Percentiles rank a stretch among this genome's conserved stretches.
phyloP scores from a whole-genome alignment of 257 asterid genomes.

The Plectranthus barbatus region DNA sequence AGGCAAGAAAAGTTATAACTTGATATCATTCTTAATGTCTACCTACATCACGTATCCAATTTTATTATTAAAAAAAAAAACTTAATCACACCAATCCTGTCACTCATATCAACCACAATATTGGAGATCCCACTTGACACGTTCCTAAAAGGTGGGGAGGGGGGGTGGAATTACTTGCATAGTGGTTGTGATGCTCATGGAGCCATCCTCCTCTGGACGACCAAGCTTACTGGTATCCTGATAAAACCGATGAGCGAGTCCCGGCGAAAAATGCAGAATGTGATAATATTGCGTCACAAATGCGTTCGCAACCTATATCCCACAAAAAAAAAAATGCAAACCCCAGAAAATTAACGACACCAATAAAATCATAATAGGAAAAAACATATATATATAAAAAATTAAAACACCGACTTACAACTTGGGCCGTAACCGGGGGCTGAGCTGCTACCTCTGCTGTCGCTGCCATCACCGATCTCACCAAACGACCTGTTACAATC shows the following conservation, averaged over 20 bases:
- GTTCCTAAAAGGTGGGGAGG: not conserved
- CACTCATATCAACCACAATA: not conserved
- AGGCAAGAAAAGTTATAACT: not conserved
- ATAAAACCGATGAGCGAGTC: slow-evolving; percentile 64
- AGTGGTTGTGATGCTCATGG: slow-evolving; percentile 76
- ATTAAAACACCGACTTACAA: slow-evolving; percentile 35
- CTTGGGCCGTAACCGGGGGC: slow-evolving; percentile 49
- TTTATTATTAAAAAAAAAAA: too few species aligned
- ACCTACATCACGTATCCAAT: not conserved
- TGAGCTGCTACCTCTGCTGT: slow-evolving; percentile 37
- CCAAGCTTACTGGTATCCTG: slow-evolving; percentile 86
- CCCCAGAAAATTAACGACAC: not conserved
- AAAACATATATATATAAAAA: not conserved
- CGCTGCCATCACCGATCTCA: slow-evolving; percentile 45
- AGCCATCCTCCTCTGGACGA: slow-evolving; percentile 81
- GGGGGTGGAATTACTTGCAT: slow-evolving; percentile 49
- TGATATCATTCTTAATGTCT: too few species aligned
- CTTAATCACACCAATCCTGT: not conserved
- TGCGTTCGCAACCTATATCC: slow-evolving; percentile 74
- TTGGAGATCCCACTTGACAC: not conserved
- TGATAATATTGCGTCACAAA: slow-evolving; percentile 92
- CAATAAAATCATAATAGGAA: not conserved
- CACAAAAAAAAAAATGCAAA: not conserved
- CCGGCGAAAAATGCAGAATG: slow-evolving; percentile 75
- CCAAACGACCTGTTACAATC: slow-evolving; percentile 25